A percentile compares a stretch with the other conserved stretches of the same genome.
phyloP scores from a whole-genome alignment of 2,329 filamentous ascomycete species.

The Lasiodiplodia sp. region DNA sequence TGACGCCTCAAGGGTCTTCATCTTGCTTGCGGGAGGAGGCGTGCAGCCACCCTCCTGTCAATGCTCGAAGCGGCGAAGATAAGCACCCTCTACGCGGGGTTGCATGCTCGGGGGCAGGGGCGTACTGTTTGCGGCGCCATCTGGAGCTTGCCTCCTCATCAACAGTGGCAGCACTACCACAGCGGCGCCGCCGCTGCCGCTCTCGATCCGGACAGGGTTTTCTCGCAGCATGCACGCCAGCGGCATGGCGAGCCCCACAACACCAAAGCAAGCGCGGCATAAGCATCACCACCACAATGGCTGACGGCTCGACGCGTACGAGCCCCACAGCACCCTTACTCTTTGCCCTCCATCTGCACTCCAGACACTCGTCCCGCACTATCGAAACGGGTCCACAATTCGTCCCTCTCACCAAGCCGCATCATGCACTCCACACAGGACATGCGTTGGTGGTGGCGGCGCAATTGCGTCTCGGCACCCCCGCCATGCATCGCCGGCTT shows the following conservation, averaged over 20 bases:
- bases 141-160: not conserved
- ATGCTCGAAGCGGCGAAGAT: conserved; percentile 19
- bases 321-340: conserved; percentile 18
- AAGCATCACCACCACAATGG: conserved; percentile 15
- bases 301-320: conserved; percentile 4
- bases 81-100: conserved; percentile 16
- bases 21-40: conserved; percentile 10
- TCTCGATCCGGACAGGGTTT: not conserved
- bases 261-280: conserved; percentile 18
- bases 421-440: conserved; percentile 10
- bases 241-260: conserved; percentile 17
- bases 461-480: not conserved
- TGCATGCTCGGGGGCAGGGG: conserved; percentile 11
- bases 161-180: conserved; percentile 14
- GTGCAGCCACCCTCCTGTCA: conserved; percentile 6
- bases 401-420: not conserved
- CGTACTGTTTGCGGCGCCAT: not conserved
- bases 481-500: conserved; percentile 3
- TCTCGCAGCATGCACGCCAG: conserved; percentile 1
- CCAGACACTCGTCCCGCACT: conserved; percentile 15
- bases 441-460: not conserved
- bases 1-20: conserved; percentile 20
- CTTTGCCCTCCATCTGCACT: not conserved
- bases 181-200: conserved; percentile 2
- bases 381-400: conserved; percentile 16